Base-by-base conservation (phyloP, 164 flowering plant species). In the Liriodendron chinense region DNA sequence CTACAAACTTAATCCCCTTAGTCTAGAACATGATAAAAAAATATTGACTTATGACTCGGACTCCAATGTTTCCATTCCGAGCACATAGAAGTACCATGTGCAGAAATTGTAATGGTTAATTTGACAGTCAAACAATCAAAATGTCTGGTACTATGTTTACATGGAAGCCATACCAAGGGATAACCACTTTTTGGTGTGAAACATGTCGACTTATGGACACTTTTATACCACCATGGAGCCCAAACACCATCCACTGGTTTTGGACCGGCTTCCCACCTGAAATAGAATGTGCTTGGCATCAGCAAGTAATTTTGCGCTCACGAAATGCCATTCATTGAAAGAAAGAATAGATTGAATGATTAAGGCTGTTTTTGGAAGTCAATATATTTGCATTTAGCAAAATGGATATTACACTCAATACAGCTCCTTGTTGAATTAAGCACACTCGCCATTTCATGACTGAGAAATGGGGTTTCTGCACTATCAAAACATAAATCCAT, bases 181-280 rank as follows among this genome's bases (percentile, higher is more conserved):
- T 89, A 94, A 68, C 85, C 86, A 66, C 75, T 87, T 75, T 79
- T 71, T 72, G 85, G 74, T 28, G 77, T 57, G 73, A 96, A 96
- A 74, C 89, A 74, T 53, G 94, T 90, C 13, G 97, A 91, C 76
- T 89, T 89, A 76, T 96, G 97, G 26, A 92, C 89, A 77, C 80
- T 87, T 69, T 82, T 68, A 76, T 96, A 94, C 97, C 99, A 94
- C 94, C 97, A 93, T 24, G 97, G 95, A 56, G 96, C 99, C 99
- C 99, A 96, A 75, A 91, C 61, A 64, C 99, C 99, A 86, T 96
- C 98, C 53, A 86, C 71, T 74, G 92, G 81, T 82, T 88, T 96
- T 61, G 97, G 93, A 72, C 99, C 99, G 82, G 93, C 88, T 83
- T 94, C 97, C 98, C 99, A 96, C 81, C 99, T 96, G 82, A 65